These are phyloP conservation scores for Malassezia globosa DNA, from an alignment of 1,284 basidiomycete species.

Conservation along the genomic window DNA sequence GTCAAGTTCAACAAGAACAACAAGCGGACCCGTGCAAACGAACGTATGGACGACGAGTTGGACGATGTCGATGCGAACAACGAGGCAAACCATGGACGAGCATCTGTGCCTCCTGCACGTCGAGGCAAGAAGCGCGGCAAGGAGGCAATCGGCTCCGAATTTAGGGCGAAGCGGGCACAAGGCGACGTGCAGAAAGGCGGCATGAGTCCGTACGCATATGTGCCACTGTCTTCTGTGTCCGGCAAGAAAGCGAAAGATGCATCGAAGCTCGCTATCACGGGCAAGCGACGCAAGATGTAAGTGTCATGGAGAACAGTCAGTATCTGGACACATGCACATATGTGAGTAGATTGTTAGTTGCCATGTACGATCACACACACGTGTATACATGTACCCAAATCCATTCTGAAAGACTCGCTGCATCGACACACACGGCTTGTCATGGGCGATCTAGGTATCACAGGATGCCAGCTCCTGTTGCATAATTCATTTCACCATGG, in stretches of 20 bases:
- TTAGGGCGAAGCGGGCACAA: slow-evolving; percentile 32
- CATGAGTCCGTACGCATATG: slow-evolving; percentile 80
- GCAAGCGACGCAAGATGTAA: not conserved
- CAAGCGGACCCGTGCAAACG: slow-evolving; percentile 39
- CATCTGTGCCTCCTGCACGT: slow-evolving; percentile 3
- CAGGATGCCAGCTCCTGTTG: too few species aligned
- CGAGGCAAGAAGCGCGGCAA: slow-evolving; percentile 24
- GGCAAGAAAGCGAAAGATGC: slow-evolving; percentile 25
- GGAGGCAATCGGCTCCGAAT: slow-evolving; percentile 37
- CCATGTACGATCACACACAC: too few species aligned
- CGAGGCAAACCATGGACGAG: not conserved
- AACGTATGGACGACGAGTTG: slow-evolving; percentile 27
- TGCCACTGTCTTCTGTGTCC: slow-evolving; percentile 34
- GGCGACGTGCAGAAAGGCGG: slow-evolving; percentile 60
- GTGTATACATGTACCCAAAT: too few species aligned
- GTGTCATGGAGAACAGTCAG: too few species aligned
- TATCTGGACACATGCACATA: too few species aligned
- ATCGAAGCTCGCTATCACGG: slow-evolving; percentile 11
- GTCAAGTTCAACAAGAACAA: slow-evolving; percentile 89
- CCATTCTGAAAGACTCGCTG: too few species aligned
- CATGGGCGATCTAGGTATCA: not conserved
- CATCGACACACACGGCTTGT: not conserved
- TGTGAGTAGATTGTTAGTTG: too few species aligned
- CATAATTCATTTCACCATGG: too few species aligned
- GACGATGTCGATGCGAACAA: slow-evolving; percentile 19